A percentile compares a stretch with the other conserved stretches of the same genome.
These are phyloP conservation scores for Knufia fluminis DNA, from an alignment of 2,329 filamentous ascomycete species.

Conservation along the genomic window DNA sequence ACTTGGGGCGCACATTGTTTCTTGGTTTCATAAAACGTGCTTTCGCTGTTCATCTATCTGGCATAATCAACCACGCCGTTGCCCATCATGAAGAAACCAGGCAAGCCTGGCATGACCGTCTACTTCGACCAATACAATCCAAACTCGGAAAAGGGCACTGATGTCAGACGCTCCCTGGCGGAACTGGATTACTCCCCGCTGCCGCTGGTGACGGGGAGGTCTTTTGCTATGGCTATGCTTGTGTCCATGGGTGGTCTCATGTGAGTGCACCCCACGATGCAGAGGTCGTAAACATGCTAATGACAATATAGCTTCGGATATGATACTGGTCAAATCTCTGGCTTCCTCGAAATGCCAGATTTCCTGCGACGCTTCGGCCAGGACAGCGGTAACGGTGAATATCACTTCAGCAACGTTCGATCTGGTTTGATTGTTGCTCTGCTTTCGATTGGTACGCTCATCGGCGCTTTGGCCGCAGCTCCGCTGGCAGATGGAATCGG, in stretches of 20 bases:
- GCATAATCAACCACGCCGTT: neutral
- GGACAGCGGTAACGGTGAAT: conserved; percentile 23
- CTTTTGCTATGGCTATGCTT: conserved; percentile 33
- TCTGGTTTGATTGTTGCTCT: conserved; percentile 35
- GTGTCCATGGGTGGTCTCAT: conserved; percentile 38
- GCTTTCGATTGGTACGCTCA: conserved; percentile 36
- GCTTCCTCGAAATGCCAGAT: conserved; percentile 35
- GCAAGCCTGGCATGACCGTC: conserved; percentile 10
- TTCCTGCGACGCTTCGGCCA: conserved; percentile 33
- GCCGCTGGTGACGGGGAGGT: conserved; percentile 28
- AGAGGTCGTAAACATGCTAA: neutral
- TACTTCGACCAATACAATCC: conserved; percentile 20
- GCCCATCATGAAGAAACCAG: conserved; percentile 6
- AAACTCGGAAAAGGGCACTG: conserved; percentile 12
- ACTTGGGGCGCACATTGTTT: neutral
- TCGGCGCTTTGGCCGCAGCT: conserved; percentile 35
- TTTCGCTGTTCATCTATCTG: neutral
- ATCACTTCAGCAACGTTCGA: conserved; percentile 33
- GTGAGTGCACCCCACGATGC: conserved; percentile 7
- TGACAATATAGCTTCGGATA: conserved; percentile 27
- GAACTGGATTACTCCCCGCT: conserved; percentile 23
- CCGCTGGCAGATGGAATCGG: conserved; percentile 37
- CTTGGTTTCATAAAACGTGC: neutral
- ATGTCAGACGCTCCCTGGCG: conserved; percentile 18
- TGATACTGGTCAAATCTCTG: conserved; percentile 37